Percentiles rank a stretch among this genome's conserved stretches.
Conservation (phyloP, 306 rosid species). For the Fagus sylvatica region DNA sequence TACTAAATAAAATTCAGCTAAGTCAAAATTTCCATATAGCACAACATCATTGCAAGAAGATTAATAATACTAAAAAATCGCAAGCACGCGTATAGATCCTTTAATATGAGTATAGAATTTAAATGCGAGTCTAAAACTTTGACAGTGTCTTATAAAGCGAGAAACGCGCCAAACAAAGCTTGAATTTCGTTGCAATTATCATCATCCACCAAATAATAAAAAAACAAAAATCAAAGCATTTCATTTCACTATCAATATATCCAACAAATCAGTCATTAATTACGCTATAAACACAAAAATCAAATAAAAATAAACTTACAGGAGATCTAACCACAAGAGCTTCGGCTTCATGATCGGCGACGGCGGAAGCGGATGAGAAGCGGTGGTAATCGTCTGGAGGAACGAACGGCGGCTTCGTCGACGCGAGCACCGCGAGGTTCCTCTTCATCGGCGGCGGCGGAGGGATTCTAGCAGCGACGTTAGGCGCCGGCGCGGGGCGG, state of each 20-base stretch:
- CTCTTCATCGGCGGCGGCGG: conserved; percentile 79
- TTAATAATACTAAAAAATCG: background rate
- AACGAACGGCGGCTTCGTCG: conserved; percentile 74
- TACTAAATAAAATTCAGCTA: background rate
- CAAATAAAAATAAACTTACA: conserved; percentile 35
- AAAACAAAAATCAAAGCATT: background rate
- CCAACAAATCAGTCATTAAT: background rate
- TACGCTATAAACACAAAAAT: background rate
- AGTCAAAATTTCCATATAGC: background rate
- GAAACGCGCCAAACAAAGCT: conserved; percentile 2
- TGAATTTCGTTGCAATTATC: background rate
- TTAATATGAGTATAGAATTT: background rate
- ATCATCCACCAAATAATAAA: background rate
- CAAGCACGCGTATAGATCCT: background rate
- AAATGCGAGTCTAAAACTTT: background rate
- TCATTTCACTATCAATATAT: background rate
- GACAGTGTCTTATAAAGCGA: background rate
- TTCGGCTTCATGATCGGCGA: conserved; percentile 61
- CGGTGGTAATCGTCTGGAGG: conserved; percentile 74
- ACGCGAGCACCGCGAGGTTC: conserved; percentile 64
- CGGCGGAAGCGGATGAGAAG: conserved; percentile 36
- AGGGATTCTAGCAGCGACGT: conserved; percentile 14
- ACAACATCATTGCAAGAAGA: background rate
- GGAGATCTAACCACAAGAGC: conserved; percentile 81
- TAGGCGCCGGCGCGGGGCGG: conserved; percentile 35